Conservation (phyloP, 2,329 filamentous ascomycete species). For the Paraphoma sp. region DNA sequence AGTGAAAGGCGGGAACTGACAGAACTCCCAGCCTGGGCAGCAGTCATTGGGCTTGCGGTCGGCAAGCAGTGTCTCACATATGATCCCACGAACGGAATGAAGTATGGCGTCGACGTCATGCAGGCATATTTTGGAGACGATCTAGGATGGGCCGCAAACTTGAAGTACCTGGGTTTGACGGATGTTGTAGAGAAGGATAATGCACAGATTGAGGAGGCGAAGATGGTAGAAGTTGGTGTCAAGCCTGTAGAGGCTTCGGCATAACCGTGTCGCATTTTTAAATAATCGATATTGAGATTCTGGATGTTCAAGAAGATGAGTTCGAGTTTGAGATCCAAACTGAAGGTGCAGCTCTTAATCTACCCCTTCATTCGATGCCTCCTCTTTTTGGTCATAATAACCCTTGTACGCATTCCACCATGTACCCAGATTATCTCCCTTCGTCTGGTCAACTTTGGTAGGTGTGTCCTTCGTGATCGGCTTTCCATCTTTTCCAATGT, state of each 20-base stretch:
- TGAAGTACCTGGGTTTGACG: slow-evolving; percentile 42
- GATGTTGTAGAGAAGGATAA: slow-evolving; percentile 39
- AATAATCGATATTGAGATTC: too few relatives aligned
- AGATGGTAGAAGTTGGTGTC: slow-evolving; percentile 37
- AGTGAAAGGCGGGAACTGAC: slow-evolving; percentile 23
- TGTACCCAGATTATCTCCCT: too few relatives aligned
- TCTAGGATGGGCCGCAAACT: slow-evolving; percentile 57
- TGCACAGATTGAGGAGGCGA: slow-evolving; percentile 22
- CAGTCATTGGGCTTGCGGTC: slow-evolving; percentile 73
- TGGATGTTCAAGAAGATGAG: too few relatives aligned
- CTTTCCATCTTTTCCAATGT: too few relatives aligned
- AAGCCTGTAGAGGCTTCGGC: slow-evolving; percentile 36
- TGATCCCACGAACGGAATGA: slow-evolving; percentile 63
- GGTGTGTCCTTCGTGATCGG: too few relatives aligned
- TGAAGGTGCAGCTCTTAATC: too few relatives aligned
- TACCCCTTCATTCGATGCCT: too few relatives aligned
- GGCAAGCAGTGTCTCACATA: slow-evolving; percentile 73
- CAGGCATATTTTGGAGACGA: slow-evolving; percentile 71
- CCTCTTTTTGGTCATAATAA: too few relatives aligned
- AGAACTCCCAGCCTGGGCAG: slow-evolving; percentile 45
- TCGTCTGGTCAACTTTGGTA: too few relatives aligned
- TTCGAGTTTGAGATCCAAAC: too few relatives aligned
- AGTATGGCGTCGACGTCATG: slow-evolving; percentile 68
- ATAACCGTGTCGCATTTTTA: slow-evolving; percentile 2
- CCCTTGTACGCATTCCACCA: too few relatives aligned